phyloP scores from a whole-genome alignment of 306 rosid genomes.

The Begonia masoniana region DNA sequence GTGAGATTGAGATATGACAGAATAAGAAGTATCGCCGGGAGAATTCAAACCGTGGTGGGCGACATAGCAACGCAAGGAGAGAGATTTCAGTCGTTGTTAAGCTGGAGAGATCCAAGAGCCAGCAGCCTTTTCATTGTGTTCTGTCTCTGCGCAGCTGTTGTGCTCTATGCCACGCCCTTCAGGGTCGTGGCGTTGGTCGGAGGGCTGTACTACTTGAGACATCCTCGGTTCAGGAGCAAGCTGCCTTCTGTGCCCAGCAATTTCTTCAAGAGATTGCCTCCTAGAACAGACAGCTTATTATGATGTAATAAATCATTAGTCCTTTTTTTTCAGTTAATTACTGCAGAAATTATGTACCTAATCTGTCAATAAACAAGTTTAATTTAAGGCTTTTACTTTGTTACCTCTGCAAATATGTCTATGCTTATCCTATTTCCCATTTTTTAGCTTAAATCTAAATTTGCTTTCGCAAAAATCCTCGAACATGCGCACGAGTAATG shows the following conservation, averaged over 20 bases:
- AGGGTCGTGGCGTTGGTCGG: neutral
- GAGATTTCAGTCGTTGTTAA: neutral
- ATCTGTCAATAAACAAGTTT: too few species aligned
- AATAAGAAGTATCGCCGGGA: neutral
- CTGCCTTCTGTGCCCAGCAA: neutral
- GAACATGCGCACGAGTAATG: too few species aligned
- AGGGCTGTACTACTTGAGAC: neutral
- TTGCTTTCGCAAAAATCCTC: too few species aligned
- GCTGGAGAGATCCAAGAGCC: conserved; percentile 1
- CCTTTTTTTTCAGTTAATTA: too few species aligned
- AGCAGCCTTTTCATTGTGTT: neutral
- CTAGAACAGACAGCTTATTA: conserved; percentile 18
- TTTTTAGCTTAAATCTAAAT: too few species aligned
- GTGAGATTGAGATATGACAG: neutral
- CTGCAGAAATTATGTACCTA: too few species aligned
- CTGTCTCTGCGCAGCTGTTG: neutral
- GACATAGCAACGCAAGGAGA: neutral
- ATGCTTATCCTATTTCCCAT: too few species aligned
- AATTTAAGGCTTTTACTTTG: too few species aligned
- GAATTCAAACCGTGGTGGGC: neutral
- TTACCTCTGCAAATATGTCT: too few species aligned
- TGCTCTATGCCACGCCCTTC: neutral
- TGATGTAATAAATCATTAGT: conserved; percentile 10
- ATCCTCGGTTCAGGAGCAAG: neutral
- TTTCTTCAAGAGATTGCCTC: neutral